These are phyloP conservation scores for Beauveria rudraprayagi DNA, from an alignment of 2,329 filamentous ascomycete species.

Conservation along the genomic window DNA sequence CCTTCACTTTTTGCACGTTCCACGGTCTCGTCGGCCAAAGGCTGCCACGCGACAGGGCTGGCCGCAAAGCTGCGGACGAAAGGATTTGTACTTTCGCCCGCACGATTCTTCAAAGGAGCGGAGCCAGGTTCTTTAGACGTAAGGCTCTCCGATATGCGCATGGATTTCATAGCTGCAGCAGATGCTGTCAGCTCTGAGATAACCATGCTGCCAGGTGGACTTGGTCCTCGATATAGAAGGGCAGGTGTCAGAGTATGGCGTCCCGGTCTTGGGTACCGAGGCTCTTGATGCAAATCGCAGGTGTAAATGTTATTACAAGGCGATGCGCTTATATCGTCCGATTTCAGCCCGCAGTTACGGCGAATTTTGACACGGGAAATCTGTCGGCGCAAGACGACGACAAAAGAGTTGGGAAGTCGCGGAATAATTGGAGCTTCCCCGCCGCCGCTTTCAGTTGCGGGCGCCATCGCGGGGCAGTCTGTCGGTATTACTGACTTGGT, in stretches of 20 bases:
- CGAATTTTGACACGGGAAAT: neutral
- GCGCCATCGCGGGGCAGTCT: slow-evolving; percentile 12
- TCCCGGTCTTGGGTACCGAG: neutral
- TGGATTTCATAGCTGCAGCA: slow-evolving; percentile 25
- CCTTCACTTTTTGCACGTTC: slow-evolving; percentile 72
- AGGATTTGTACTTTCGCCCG: slow-evolving; percentile 35
- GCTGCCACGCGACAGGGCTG: slow-evolving; percentile 87
- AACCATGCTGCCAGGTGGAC: slow-evolving; percentile 21
- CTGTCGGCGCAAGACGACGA: slow-evolving; percentile 1
- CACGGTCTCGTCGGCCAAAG: slow-evolving; percentile 71
- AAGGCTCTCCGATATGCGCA: slow-evolving; percentile 17
- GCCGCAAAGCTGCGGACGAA: slow-evolving; percentile 65
- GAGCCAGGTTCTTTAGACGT: slow-evolving; percentile 12
- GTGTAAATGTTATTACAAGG: neutral
- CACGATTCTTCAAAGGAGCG: slow-evolving; percentile 27
- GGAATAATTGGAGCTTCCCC: slow-evolving; percentile 12
- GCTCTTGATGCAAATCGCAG: neutral
- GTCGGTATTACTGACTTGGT: neutral
- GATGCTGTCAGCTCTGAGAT: slow-evolving; percentile 31
- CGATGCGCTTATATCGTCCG: neutral
- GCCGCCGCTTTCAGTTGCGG: slow-evolving; percentile 4
- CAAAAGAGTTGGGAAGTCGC: slow-evolving; percentile 1
- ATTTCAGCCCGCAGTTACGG: neutral
- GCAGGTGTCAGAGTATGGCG: neutral
- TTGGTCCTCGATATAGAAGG: neutral